A percentile compares a stretch with the other conserved stretches of the same genome.
Conservation (phyloP, 2,329 filamentous ascomycete species). For the Ceratocystis smalleyi region DNA sequence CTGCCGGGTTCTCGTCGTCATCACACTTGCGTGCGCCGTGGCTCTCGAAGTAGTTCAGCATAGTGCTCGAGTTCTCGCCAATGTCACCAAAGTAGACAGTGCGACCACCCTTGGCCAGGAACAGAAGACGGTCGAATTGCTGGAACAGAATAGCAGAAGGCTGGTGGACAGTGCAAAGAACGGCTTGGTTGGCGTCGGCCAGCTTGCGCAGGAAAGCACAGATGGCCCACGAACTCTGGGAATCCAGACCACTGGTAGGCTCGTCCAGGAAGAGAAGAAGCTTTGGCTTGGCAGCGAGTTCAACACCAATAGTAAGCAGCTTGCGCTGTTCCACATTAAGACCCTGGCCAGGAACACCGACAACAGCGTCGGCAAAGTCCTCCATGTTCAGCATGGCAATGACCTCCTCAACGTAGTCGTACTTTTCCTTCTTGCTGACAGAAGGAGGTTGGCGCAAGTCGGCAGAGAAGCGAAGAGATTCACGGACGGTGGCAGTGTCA, state of each 20-base stretch:
- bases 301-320: slow-evolving; percentile 45
- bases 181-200: slow-evolving; percentile 37
- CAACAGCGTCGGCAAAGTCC: slow-evolving; percentile 49
- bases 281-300: slow-evolving; percentile 40
- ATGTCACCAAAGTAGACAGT: slow-evolving; percentile 57
- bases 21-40: slow-evolving; percentile 47
- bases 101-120: slow-evolving; percentile 48
- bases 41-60: slow-evolving; percentile 48
- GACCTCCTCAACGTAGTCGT: slow-evolving; percentile 46
- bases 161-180: slow-evolving; percentile 42
- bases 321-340: slow-evolving; percentile 48
- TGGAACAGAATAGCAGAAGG: slow-evolving; percentile 38
- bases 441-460: slow-evolving; percentile 40
- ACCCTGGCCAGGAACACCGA: slow-evolving; percentile 46
- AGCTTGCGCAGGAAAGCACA: slow-evolving; percentile 46
- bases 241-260: slow-evolving; percentile 46
- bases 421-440: slow-evolving; percentile 41
- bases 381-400: slow-evolving; percentile 52
- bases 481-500: slow-evolving; percentile 38
- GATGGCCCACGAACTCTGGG: slow-evolving; percentile 48
- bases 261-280: slow-evolving; percentile 48
- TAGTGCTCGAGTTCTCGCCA: slow-evolving; percentile 39
- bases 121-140: slow-evolving; percentile 44
- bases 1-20: slow-evolving; percentile 53
- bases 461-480: slow-evolving; percentile 40